phyloP scores from a whole-genome alignment of 306 rosid genomes.

The Alnus rubra region DNA sequence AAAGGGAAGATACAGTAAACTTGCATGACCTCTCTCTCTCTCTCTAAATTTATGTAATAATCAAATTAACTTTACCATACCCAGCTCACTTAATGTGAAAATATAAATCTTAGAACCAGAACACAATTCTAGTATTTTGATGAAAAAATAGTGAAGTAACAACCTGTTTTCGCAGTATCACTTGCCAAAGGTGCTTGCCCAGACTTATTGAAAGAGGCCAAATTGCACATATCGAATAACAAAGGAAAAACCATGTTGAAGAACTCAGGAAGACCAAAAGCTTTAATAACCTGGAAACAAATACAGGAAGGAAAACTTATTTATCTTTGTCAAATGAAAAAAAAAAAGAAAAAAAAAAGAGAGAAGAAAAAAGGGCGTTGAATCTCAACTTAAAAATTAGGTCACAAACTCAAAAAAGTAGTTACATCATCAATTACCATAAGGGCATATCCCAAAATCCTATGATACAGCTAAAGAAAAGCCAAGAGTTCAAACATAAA shows the following conservation, averaged over 20 bases:
- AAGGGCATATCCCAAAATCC: background rate
- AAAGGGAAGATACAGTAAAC: background rate
- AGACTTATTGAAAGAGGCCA: constrained; percentile 39
- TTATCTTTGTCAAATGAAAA: constrained; percentile 14
- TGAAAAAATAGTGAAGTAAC: constrained; percentile 26
- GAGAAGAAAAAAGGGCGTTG: background rate
- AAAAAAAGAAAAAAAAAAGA: background rate
- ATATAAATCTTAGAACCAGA: background rate
- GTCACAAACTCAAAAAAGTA: background rate
- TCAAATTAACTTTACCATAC: background rate
- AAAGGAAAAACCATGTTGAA: constrained; percentile 66
- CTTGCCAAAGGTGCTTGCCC: constrained; percentile 48
- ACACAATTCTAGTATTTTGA: constrained; percentile 12
- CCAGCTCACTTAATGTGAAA: background rate
- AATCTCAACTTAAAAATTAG: constrained; percentile 3
- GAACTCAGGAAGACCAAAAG: constrained; percentile 81
- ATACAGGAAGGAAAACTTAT: constrained; percentile 23
- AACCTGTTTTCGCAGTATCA: constrained; percentile 67
- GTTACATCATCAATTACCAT: background rate
- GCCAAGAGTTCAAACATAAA: background rate
- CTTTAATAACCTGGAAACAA: constrained; percentile 74
- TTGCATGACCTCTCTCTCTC: background rate
- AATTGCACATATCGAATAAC: constrained; percentile 61
- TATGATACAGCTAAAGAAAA: background rate
- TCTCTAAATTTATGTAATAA: background rate